Conservation (phyloP, 352 stramenopile species). For the Phytophthora ramorum region DNA sequence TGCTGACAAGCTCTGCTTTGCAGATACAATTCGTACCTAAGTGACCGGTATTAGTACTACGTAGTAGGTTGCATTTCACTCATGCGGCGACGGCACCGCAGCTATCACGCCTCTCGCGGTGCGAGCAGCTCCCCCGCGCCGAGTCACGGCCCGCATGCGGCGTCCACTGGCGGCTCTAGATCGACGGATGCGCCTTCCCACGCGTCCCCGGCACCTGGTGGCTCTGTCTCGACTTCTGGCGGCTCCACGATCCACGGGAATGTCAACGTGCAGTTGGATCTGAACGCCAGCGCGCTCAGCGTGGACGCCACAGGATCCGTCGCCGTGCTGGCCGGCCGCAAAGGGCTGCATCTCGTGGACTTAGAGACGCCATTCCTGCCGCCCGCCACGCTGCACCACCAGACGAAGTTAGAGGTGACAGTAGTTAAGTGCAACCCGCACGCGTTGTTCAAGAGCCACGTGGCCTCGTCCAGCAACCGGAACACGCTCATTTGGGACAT, state of each 20-base stretch:
- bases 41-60: too few relatives aligned
- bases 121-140: neutral
- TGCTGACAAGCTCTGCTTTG: too few relatives aligned
- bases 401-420: conserved; percentile 83
- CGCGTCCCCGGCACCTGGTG: conserved; percentile 12
- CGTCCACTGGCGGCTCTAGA: neutral
- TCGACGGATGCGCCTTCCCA: conserved; percentile 5
- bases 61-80: neutral
- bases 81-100: conserved; percentile 32
- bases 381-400: conserved; percentile 68
- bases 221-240: conserved; percentile 18
- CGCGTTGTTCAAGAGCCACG: conserved; percentile 62
- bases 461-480: conserved; percentile 83
- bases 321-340: conserved; percentile 70
- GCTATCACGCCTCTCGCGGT: conserved; percentile 19
- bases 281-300: conserved; percentile 73
- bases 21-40: too few relatives aligned
- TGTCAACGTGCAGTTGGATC: conserved; percentile 63
- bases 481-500: conserved; percentile 88
- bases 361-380: conserved; percentile 71
- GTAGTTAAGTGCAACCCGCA: conserved; percentile 86
- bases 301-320: conserved; percentile 77
- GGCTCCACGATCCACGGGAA: conserved; percentile 58
- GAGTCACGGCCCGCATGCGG: conserved; percentile 1
- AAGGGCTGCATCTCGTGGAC: conserved; percentile 77